phyloP scores from a whole-genome alignment of 148 eudicot genomes.

The Fagopyrum tataricum region DNA sequence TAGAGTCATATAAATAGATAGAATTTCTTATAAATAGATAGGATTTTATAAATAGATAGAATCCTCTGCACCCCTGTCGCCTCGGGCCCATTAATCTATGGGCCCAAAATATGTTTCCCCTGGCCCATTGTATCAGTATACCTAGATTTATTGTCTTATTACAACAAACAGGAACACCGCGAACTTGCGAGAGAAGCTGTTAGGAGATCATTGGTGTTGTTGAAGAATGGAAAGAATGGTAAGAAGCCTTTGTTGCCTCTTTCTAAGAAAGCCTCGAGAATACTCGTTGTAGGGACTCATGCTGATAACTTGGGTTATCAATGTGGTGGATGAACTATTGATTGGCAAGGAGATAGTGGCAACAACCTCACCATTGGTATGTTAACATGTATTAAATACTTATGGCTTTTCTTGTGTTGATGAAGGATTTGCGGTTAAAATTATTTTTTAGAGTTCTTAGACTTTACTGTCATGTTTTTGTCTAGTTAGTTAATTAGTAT shows the following conservation, averaged over 20 bases:
- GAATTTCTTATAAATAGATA: too few species aligned
- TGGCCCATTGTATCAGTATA: too few species aligned
- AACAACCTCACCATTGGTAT: conserved; percentile 45
- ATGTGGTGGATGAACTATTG: conserved; percentile 53
- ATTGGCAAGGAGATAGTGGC: conserved; percentile 43
- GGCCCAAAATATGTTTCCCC: too few species aligned
- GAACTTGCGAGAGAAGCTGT: conserved; percentile 52
- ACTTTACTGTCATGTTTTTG: background rate
- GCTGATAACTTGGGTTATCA: conserved; percentile 50
- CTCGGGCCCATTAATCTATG: too few species aligned
- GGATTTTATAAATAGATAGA: too few species aligned
- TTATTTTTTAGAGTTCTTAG: too few species aligned
- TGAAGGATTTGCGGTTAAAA: background rate
- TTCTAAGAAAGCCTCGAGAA: conserved; percentile 36
- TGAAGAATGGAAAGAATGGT: conserved; percentile 33
- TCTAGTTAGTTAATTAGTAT: background rate
- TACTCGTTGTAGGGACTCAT: conserved; percentile 45
- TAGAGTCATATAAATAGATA: too few species aligned
- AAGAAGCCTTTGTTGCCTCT: conserved; percentile 30
- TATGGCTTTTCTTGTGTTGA: background rate
- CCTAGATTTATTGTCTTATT: too few species aligned
- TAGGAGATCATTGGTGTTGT: conserved; percentile 41
- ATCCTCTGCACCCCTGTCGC: too few species aligned
- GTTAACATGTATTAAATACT: background rate
- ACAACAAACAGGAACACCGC: conserved; percentile 51